phyloP scores from a whole-genome alignment of 2,329 filamentous ascomycete genomes.

The Stachybotrys chlorohalonatus region DNA sequence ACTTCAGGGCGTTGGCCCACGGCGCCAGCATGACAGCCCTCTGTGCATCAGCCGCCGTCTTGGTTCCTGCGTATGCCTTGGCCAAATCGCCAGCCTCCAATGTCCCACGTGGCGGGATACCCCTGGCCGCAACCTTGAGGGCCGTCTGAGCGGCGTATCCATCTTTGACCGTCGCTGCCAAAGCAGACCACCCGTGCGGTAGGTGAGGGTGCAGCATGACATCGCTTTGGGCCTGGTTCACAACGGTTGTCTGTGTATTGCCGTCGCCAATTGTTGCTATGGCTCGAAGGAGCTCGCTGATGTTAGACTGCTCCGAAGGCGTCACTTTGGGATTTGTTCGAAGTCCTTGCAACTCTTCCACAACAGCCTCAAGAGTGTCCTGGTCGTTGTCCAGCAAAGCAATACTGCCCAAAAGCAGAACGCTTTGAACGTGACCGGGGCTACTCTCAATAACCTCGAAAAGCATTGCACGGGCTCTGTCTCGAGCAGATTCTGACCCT shows the following conservation, averaged over 20 bases:
- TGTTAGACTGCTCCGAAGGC: conserved; percentile 53
- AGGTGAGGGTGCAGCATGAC: conserved; percentile 75
- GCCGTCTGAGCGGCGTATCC: conserved; percentile 65
- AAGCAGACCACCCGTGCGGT: conserved; percentile 70
- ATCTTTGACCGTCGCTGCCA: conserved; percentile 52
- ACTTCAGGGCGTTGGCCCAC: conserved; percentile 42
- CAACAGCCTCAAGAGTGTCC: conserved; percentile 72
- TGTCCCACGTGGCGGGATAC: conserved; percentile 62
- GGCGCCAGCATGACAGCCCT: conserved; percentile 71
- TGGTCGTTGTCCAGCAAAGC: conserved; percentile 71
- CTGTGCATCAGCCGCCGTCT: conserved; percentile 64
- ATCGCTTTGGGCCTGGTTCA: conserved; percentile 61
- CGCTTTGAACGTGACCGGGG: conserved; percentile 67
- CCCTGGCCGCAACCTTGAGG: conserved; percentile 65
- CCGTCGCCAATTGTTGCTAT: conserved; percentile 53
- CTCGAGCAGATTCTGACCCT: conserved; percentile 62
- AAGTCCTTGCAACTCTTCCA: conserved; percentile 64
- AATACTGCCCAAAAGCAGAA: conserved; percentile 75
- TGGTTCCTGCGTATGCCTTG: conserved; percentile 64
- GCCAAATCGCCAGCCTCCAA: conserved; percentile 63
- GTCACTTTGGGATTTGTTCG: conserved; percentile 58
- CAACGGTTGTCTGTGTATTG: conserved; percentile 37
- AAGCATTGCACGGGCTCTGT: conserved; percentile 68
- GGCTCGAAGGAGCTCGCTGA: conserved; percentile 67
- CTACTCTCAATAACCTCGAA: conserved; percentile 70